Evolutionary conservation across 257 asterid species (phyloP).

Genomic region (Buddleja alternifolia): DNA sequence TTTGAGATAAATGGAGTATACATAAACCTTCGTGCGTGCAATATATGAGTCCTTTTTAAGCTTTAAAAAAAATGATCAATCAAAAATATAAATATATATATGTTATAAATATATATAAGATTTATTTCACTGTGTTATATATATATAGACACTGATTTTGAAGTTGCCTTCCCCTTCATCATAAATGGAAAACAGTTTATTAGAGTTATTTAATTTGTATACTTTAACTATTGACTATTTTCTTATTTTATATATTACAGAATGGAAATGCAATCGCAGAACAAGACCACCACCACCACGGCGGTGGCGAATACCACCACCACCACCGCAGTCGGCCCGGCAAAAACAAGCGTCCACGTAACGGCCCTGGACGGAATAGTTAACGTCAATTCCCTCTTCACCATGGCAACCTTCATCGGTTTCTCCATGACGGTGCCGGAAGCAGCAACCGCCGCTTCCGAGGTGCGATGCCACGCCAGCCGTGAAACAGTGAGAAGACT

Average conservation of each 20-base stretch:
- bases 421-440: slow-evolving; percentile 34
- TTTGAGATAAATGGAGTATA: no score
- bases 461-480: slow-evolving; percentile 24
- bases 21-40: no score
- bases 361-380: slow-evolving; percentile 46
- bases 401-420: slow-evolving; percentile 40
- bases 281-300: background rate
- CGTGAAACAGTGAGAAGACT: slow-evolving; percentile 20
- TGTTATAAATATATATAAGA: no score
- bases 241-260: background rate
- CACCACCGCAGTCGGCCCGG: background rate
- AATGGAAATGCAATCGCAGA: slow-evolving; percentile 16
- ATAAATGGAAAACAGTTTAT: no score
- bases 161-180: no score
- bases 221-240: no score
- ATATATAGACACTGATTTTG: no score
- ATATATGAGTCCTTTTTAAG: no score
- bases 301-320: background rate
- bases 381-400: slow-evolving; percentile 47
- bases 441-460: slow-evolving; percentile 23
- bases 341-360: slow-evolving; percentile 37
- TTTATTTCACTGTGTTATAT: no score
- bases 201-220: no score
- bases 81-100: no score
- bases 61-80: no score